Base-by-base conservation (phyloP, 176 grass and related monocot species). In the Thalia dealbata region DNA sequence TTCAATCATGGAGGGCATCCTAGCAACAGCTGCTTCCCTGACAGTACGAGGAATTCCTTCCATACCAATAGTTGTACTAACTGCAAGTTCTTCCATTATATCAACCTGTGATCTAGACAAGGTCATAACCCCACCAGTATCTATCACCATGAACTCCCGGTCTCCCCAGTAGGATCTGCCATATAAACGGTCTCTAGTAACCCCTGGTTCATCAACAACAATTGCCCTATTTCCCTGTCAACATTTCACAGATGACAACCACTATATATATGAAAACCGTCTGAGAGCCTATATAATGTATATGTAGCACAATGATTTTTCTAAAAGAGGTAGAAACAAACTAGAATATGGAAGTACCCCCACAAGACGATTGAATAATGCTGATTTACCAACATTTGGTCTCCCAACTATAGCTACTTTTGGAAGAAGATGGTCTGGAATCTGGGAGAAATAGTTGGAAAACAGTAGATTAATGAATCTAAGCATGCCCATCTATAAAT, bases 1-100 rank as follows among this genome's bases (percentile, higher is more conserved):
- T 78, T 96, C 89, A 55, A 97, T 88, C 93, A 97, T 97, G 32
- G 89, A 92, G 26, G 89, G 89, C 93, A 97, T 97, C 76, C 87
- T 84, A 67, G 93, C 87, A 82, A 92, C 80, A 78, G 93, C 93
- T 70, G 85, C 80, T 81, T 97, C 89, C 82, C 87, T 92, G 27
- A 85, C 81, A 61, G 86, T 85, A 52, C 92, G 84, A 70, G 93
- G 84, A 82, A 97, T 97, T 48, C 84, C 87, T 19, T 97, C 93
- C 93, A 97, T 97, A 65, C 89, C 93, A 62, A 97, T 84, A 26
- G 93, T 90, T 26, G 87, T 92, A 64, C 82, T 88, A 55, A 97
- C 87, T 45, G 84, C 82, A 76, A 97, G 87, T 85, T 97, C 89
- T 80, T 92, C 89, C 93, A 90, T 92, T 26, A 92, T 87, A 84